Evolutionary conservation across 2,329 filamentous ascomycete species (phyloP).

Genomic region (Akanthomyces uredinophilus): DNA sequence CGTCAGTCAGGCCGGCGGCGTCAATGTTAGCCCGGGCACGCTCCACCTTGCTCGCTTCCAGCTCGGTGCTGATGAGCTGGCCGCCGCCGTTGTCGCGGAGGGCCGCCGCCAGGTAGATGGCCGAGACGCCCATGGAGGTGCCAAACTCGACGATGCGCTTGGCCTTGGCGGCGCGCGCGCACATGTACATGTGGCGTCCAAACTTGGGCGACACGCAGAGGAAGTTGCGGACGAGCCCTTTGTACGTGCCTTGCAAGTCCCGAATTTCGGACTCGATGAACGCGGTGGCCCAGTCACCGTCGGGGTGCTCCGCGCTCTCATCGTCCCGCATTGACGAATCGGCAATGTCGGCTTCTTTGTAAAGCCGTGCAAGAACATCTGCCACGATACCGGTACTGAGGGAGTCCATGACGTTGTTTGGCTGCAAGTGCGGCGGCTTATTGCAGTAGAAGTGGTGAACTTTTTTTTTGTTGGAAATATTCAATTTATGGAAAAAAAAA

Average conservation of each 20-base stretch:
- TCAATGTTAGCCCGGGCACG: not conserved
- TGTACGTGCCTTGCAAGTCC: not conserved
- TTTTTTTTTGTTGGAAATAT: no score
- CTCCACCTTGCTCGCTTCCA: not conserved
- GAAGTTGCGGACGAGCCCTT: not conserved
- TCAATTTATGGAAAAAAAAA: no score
- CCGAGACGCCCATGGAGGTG: not conserved
- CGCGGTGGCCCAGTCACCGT: not conserved
- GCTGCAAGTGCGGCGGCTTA: not conserved
- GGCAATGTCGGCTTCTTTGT: not conserved
- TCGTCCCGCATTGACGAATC: not conserved
- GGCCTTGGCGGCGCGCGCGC: not conserved
- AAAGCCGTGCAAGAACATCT: not conserved
- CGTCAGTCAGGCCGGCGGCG: not conserved
- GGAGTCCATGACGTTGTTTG: not conserved
- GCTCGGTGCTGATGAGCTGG: not conserved
- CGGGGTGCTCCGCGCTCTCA: not conserved
- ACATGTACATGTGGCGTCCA: not conserved
- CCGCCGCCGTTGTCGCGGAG: not conserved
- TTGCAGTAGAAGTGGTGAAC: not conserved
- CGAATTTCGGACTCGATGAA: not conserved
- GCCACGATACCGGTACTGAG: not conserved
- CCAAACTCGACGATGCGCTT: not conserved
- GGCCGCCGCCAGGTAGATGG: not conserved
- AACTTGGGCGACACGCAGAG: constrained; percentile 1